Evolutionary conservation across 2,329 filamentous ascomycete genomes (phyloP).

Genomic region (Colletotrichum sp.): DNA sequence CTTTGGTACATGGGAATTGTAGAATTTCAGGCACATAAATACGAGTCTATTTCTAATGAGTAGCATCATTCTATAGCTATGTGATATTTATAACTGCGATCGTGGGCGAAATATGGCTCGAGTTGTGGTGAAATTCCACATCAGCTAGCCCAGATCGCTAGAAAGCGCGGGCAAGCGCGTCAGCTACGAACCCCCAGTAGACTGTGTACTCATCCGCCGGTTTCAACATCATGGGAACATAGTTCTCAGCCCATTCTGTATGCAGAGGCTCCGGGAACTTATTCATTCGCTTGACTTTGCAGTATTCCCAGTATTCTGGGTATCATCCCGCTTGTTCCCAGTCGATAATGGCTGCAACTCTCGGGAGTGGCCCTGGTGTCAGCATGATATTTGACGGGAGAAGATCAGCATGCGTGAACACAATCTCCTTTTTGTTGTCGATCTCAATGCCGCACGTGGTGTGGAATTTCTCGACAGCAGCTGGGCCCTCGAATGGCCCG

Average conservation of each 20-base stretch:
- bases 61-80: background rate
- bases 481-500: background rate
- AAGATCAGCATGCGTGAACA: background rate
- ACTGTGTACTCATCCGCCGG: background rate
- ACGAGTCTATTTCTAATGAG: background rate
- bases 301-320: background rate
- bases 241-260: background rate
- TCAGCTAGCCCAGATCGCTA: background rate
- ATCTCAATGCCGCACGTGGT: background rate
- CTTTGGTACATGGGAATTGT: background rate
- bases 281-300: background rate
- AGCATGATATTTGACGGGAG: background rate
- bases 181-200: rapidly evolving
- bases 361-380: background rate
- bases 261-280: background rate
- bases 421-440: rapidly evolving
- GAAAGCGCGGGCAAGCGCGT: background rate
- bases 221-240: background rate
- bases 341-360: background rate
- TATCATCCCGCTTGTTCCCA: background rate
- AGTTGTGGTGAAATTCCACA: background rate
- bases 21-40: background rate
- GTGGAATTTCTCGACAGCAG: background rate
- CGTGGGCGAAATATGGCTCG: background rate
- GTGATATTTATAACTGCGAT: background rate